Evolutionary conservation across 2,329 filamentous ascomycete genomes (phyloP).

Genomic region (Ceratocystis colombiana): DNA sequence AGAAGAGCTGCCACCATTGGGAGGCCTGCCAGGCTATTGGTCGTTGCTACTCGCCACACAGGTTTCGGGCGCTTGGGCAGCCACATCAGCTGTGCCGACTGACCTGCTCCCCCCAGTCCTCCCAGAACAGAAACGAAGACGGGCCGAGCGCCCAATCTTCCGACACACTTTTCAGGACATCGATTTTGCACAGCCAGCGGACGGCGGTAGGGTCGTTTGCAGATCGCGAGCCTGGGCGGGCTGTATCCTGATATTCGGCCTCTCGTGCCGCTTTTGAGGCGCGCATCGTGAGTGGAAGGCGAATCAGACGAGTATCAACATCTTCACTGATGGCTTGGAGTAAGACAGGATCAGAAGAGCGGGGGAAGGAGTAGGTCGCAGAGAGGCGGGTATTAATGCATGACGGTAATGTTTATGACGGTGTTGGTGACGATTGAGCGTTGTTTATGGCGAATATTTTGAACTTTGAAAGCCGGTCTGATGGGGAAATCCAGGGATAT

Average conservation of each 20-base stretch:
- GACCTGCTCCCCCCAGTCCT: constrained; percentile 39
- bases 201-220: not conserved
- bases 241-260: too few relatives aligned
- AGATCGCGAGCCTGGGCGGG: too few relatives aligned
- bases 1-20: constrained; percentile 32
- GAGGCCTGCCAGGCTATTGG: too few relatives aligned
- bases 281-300: constrained; percentile 35
- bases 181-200: not conserved
- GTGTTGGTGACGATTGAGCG: not conserved
- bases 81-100: constrained; percentile 39
- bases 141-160: not conserved
- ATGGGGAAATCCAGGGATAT: not conserved
- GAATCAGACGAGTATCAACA: constrained; percentile 33
- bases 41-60: not conserved
- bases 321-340: constrained; percentile 25
- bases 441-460: not conserved
- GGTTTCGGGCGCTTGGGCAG: constrained; percentile 30
- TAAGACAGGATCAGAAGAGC: not conserved
- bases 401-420: not conserved
- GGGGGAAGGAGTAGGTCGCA: not conserved
- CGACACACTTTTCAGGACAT: not conserved
- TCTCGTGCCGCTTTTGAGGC: constrained; percentile 30
- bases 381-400: constrained; percentile 18
- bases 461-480: not conserved
- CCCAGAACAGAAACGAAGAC: constrained; percentile 37